phyloP scores from a whole-genome alignment of 2,329 filamentous ascomycete species.

The Biscogniauxia marginata region DNA sequence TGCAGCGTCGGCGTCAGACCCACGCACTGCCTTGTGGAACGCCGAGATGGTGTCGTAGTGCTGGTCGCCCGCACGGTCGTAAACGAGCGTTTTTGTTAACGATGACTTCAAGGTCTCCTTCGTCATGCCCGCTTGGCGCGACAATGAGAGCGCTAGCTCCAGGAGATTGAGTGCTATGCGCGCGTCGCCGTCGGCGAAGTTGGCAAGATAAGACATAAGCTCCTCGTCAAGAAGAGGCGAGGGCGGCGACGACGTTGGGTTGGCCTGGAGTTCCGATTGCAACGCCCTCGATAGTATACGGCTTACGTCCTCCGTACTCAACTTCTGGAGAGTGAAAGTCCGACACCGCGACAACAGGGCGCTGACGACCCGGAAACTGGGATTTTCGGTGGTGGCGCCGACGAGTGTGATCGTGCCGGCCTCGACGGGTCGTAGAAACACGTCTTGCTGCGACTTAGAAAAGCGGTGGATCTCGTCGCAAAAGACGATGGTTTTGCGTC shows the following conservation, averaged over 20 bases:
- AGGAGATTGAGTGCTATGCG: slow-evolving; percentile 89
- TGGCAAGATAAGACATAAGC: slow-evolving; percentile 76
- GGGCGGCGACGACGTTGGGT: slow-evolving; percentile 30
- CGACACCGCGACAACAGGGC: slow-evolving; percentile 86
- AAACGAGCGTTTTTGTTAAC: slow-evolving; percentile 89
- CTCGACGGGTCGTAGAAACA: slow-evolving; percentile 91
- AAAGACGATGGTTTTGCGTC: slow-evolving; percentile 91
- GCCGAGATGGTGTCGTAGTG: slow-evolving; percentile 98
- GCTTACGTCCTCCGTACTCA: slow-evolving; percentile 69
- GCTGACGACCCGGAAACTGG: slow-evolving; percentile 86
- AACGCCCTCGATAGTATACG: slow-evolving; percentile 77
- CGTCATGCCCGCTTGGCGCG: slow-evolving; percentile 63
- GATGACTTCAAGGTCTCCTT: slow-evolving; percentile 75
- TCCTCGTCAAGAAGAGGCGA: slow-evolving; percentile 70
- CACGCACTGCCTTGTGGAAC: slow-evolving; percentile 93
- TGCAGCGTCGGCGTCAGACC: slow-evolving; percentile 80
- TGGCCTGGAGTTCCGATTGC: slow-evolving; percentile 49
- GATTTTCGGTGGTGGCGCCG: slow-evolving; percentile 95
- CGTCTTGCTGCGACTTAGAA: slow-evolving; percentile 88
- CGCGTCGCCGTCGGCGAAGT: slow-evolving; percentile 89
- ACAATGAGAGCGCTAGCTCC: slow-evolving; percentile 81
- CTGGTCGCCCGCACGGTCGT: slow-evolving; percentile 91
- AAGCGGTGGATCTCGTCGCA: slow-evolving; percentile 97
- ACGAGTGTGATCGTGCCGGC: slow-evolving; percentile 87
- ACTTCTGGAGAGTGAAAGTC: slow-evolving; percentile 80